These are phyloP conservation scores for Tinospora cordifolia DNA, from an alignment of 164 flowering plant species.

Conservation along the genomic window DNA sequence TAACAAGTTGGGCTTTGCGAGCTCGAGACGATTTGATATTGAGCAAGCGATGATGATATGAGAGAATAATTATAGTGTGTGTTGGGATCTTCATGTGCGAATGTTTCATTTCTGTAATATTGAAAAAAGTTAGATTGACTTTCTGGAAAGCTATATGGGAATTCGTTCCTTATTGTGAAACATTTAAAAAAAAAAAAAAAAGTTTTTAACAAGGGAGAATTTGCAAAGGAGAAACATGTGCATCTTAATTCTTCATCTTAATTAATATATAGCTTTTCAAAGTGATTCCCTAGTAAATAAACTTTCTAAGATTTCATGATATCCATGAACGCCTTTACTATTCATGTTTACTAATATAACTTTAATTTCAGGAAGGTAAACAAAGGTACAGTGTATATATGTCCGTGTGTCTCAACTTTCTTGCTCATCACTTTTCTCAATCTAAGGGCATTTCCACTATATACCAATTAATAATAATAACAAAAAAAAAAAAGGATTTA, in stretches of 20 bases:
- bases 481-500: no score
- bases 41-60: slow-evolving; percentile 1
- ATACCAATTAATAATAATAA: no score
- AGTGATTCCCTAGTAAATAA: background rate
- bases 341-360: no score
- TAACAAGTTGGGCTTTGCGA: slow-evolving; percentile 7
- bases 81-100: slow-evolving; percentile 6
- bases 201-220: no score
- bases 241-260: background rate
- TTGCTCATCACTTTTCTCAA: no score
- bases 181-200: slow-evolving; percentile 9
- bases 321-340: no score
- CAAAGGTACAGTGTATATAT: no score
- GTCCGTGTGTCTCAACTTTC: no score
- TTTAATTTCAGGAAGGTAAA: no score
- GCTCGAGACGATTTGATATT: slow-evolving; percentile 5
- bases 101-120: slow-evolving; percentile 10
- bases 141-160: slow-evolving; percentile 9
- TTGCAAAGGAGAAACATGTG: background rate
- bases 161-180: background rate
- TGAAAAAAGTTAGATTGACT: slow-evolving; percentile 12
- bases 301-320: background rate
- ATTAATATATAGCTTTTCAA: background rate
- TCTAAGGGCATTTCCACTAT: no score
- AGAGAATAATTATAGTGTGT: no score